phyloP scores from a whole-genome alignment of 352 stramenopile species.

The Plasmopara halstedii region DNA sequence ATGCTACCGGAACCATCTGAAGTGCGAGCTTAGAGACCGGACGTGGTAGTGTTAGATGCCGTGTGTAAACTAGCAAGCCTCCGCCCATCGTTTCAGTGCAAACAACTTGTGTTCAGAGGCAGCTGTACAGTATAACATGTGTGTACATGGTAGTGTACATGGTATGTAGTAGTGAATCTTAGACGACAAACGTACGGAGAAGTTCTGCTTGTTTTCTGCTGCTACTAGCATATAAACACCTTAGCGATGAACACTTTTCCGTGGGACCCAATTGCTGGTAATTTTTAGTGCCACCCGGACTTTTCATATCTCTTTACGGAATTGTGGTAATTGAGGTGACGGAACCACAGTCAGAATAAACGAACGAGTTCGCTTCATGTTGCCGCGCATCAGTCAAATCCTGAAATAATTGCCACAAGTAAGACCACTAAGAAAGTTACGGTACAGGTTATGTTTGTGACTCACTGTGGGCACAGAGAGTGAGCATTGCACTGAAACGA shows the following conservation, averaged over 20 bases:
- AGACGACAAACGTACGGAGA: too few species aligned
- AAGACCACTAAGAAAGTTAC: background rate
- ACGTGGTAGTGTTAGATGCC: background rate
- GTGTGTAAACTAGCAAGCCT: constrained; percentile 1
- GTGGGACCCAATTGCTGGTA: too few species aligned
- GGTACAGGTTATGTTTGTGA: background rate
- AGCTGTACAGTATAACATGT: too few species aligned
- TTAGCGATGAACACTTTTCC: too few species aligned
- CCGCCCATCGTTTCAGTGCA: constrained; percentile 15
- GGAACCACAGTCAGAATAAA: background rate
- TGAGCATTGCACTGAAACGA: constrained; percentile 19
- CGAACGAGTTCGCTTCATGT: too few species aligned
- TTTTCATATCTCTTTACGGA: too few species aligned
- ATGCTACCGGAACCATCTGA: constrained; percentile 25
- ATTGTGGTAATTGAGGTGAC: background rate
- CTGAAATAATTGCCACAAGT: background rate
- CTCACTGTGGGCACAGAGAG: constrained; percentile 14
- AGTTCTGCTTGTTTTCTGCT: too few species aligned
- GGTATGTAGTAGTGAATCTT: too few species aligned
- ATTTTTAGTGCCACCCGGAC: too few species aligned
- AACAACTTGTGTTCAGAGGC: constrained; percentile 3
- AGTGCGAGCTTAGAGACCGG: constrained; percentile 8
- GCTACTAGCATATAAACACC: too few species aligned
- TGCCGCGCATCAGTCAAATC: background rate
- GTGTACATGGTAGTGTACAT: too few species aligned